These are phyloP conservation scores for Saprolegnia parasitica DNA, from an alignment of 352 stramenopile species.

Conservation along the genomic window DNA sequence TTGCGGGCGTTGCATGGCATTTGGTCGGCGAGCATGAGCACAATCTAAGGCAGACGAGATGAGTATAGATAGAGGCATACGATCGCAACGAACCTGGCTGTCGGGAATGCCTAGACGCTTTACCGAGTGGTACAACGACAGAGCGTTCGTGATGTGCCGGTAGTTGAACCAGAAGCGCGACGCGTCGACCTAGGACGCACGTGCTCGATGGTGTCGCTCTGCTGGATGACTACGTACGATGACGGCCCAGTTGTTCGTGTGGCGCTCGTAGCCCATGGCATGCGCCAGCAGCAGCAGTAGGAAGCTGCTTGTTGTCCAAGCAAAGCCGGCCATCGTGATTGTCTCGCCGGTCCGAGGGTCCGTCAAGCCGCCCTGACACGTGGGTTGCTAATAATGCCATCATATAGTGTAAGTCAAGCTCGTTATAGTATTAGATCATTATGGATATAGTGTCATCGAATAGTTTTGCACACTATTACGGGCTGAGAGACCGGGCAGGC, in stretches of 20 bases:
- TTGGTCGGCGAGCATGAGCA: conserved; percentile 96
- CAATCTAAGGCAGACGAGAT: conserved; percentile 58
- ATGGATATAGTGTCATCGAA: too few species aligned
- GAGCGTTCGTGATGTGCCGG: conserved; percentile 92
- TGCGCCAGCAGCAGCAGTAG: conserved; percentile 31
- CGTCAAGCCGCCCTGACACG: too few species aligned
- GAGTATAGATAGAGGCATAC: neutral
- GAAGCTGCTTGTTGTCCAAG: neutral
- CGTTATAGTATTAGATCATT: too few species aligned
- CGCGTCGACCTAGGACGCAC: conserved; percentile 80
- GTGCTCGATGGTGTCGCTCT: neutral
- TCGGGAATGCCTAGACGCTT: conserved; percentile 91
- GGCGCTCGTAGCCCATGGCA: conserved; percentile 45
- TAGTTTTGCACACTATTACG: neutral
- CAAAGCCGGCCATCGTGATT: conserved; percentile 15
- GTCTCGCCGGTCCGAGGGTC: neutral
- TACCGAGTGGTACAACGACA: conserved; percentile 92
- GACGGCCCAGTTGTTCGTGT: conserved; percentile 86
- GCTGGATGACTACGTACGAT: conserved; percentile 40
- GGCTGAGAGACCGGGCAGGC: too few species aligned
- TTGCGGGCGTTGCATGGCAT: conserved; percentile 91
- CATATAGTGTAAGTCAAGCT: too few species aligned
- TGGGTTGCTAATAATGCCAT: too few species aligned
- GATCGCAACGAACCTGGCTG: conserved; percentile 63
- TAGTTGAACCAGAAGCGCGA: conserved; percentile 98